Base-by-base conservation (phyloP, 805 yeast species). In the Candida berthetii region DNA sequence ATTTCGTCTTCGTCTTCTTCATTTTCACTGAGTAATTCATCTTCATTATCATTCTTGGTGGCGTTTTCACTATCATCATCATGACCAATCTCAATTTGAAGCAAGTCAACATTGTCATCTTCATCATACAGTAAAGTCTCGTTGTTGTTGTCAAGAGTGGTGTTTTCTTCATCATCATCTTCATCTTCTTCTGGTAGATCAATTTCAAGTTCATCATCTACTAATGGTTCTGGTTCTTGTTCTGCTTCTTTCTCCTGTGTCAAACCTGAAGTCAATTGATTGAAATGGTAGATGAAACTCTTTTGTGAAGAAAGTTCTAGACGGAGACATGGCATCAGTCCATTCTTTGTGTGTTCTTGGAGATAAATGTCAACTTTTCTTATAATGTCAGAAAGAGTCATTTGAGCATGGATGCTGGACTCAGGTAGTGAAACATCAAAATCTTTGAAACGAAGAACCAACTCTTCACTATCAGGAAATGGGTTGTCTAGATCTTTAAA, bases 391-490 rank as follows among this genome's bases (percentile, higher is more conserved):
- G 44, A 19, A 14, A 55, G 35, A 2, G 42, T 41, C 13, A 49
- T 45, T n/a, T 44, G 43, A 2, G 55, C 45, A 37, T 47, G 40
- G 5, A 40, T 35, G 31, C 48, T 52, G 1, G 55, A 44, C 17
- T 54, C 57, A 2, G 36, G 31, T 6, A 55, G 27, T 2, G 42
- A 35, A 1, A 50, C 14, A 7, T 47, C 48, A 33, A 54, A 48
- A 27, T 53, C 55, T 25, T 40, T 47, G 28, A 55, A 54, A 6
- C n/a, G 38, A 11, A 54, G 19, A 0, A 43, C 20, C 17, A 54
- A 31, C 18, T 53, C 58, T 31, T 48, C 50, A 13, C 38, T 43
- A 3, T 47, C 49, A 13, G 39, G 28, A 34, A 54, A 54, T n/a
- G 56, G 50, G 16, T 47, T 47, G 2, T 36, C 54, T 19, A 45